phyloP scores from a whole-genome alignment of 257 asterid genomes.

The Paraleonurus japonicus region DNA sequence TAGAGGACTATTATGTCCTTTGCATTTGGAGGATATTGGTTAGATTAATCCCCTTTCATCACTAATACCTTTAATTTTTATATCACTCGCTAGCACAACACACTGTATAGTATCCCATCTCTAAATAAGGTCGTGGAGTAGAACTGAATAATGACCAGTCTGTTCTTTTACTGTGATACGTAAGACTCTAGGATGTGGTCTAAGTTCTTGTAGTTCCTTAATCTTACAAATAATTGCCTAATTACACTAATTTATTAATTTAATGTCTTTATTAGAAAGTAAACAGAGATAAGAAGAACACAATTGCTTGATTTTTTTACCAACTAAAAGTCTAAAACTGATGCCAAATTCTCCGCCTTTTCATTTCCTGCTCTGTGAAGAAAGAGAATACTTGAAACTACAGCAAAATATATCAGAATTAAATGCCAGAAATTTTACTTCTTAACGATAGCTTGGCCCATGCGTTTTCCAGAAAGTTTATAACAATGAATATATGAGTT shows the following conservation, averaged over 20 bases:
- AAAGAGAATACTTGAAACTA: not conserved
- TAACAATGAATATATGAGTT: not conserved
- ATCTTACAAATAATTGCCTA: not conserved
- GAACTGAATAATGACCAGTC: not conserved
- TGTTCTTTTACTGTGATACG: not conserved
- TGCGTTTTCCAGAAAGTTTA: constrained; percentile 3
- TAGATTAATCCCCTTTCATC: constrained; percentile 1
- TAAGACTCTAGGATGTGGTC: not conserved
- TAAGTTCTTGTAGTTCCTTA: constrained; percentile 5
- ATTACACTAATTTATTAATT: not conserved
- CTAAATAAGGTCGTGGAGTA: not conserved
- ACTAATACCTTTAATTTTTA: not conserved
- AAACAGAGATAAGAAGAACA: not conserved
- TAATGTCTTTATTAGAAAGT: not conserved
- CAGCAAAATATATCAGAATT: constrained; percentile 9
- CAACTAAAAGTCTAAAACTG: not conserved
- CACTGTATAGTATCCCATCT: not conserved
- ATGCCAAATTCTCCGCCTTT: not conserved
- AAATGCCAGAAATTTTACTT: constrained; percentile 1
- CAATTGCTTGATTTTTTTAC: not conserved
- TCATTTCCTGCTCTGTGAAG: not conserved
- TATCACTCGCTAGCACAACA: not conserved
- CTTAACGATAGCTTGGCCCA: constrained; percentile 15
- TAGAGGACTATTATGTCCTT: not conserved
- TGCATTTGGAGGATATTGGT: constrained; percentile 2